Evolutionary conservation across 176 grass and related monocot genomes (phyloP).

Genomic region (Triticum dicoccoides): DNA sequence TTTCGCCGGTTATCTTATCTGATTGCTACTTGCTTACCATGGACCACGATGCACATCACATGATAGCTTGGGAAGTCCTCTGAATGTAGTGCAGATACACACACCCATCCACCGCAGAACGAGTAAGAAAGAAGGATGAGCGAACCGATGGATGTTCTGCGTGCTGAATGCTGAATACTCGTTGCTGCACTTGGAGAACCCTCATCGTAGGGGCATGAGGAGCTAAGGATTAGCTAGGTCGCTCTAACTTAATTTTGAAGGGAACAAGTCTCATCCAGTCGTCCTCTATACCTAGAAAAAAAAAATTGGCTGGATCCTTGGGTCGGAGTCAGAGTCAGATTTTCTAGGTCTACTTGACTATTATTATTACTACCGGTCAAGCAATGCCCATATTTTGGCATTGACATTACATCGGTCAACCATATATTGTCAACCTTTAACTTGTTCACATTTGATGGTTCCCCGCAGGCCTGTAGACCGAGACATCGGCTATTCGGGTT

Average conservation of each 20-base stretch:
- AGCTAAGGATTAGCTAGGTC: not conserved
- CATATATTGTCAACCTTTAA: not conserved
- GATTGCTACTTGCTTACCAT: not conserved
- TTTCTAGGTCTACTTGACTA: conserved; percentile 4
- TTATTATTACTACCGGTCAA: not conserved
- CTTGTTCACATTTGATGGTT: conserved; percentile 20
- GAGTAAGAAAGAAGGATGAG: not conserved
- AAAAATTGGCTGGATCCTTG: not conserved
- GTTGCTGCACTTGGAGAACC: not conserved
- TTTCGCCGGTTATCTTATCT: conserved; percentile 6
- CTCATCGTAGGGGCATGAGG: not conserved
- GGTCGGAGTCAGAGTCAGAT: not conserved
- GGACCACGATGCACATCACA: conserved; percentile 7
- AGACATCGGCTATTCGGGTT: not conserved
- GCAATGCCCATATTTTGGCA: not conserved
- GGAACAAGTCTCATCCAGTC: not conserved
- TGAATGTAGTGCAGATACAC: not conserved
- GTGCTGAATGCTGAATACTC: not conserved
- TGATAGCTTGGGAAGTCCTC: not conserved
- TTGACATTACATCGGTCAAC: conserved; percentile 3
- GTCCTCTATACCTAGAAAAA: not conserved
- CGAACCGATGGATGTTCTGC: not conserved
- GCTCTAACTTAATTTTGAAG: not conserved
- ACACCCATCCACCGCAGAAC: not conserved
- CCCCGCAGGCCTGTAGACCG: not conserved